Evolutionary conservation across 495 filamentous ascomycete species (phyloP).

Genomic region (Mytilinidion resinicola): DNA sequence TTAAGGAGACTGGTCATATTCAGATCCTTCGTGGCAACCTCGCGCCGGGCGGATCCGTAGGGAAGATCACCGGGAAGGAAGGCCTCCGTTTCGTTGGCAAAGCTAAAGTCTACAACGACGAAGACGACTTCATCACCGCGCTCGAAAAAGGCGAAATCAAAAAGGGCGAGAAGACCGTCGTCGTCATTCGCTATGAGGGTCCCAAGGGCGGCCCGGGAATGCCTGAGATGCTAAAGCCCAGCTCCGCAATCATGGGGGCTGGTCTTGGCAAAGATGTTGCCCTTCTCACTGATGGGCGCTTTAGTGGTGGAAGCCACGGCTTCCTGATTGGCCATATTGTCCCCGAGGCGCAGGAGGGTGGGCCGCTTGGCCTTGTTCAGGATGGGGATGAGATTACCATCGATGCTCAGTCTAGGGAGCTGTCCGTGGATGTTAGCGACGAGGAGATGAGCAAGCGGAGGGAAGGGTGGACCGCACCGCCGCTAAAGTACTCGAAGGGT

Average conservation of each 20-base stretch:
- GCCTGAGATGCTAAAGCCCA: conserved; percentile 85
- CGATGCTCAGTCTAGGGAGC: conserved; percentile 58
- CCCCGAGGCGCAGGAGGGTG: conserved; percentile 63
- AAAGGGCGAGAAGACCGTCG: conserved; percentile 96
- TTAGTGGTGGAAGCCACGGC: conserved; percentile 71
- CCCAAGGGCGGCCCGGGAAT: conserved; percentile 76
- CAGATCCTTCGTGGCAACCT: conserved; percentile 91
- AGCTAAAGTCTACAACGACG: conserved; percentile 75
- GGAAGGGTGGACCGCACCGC: conserved; percentile 59
- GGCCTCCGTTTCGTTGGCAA: conserved; percentile 81
- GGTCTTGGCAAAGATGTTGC: conserved; percentile 78
- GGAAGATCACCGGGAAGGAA: conserved; percentile 98
- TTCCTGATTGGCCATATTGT: conserved; percentile 75
- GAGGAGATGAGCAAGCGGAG: conserved; percentile 60
- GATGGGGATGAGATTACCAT: conserved; percentile 67
- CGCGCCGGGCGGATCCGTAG: conserved; percentile 85
- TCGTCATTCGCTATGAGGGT: conserved; percentile 93
- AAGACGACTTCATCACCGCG: conserved; percentile 42
- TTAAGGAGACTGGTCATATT: conserved; percentile 92
- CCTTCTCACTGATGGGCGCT: conserved; percentile 71
- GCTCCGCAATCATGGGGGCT: conserved; percentile 77
- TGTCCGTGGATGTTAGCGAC: conserved; percentile 53
- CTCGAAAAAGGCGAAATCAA: conserved; percentile 65
- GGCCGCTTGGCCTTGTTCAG: conserved; percentile 59
- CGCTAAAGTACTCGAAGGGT: conserved; percentile 61